Percentiles rank a stretch among this genome's conserved stretches.
Evolutionary conservation across 2,329 filamentous ascomycete genomes (phyloP).

Genomic region (Hyphodiscus sp.): DNA sequence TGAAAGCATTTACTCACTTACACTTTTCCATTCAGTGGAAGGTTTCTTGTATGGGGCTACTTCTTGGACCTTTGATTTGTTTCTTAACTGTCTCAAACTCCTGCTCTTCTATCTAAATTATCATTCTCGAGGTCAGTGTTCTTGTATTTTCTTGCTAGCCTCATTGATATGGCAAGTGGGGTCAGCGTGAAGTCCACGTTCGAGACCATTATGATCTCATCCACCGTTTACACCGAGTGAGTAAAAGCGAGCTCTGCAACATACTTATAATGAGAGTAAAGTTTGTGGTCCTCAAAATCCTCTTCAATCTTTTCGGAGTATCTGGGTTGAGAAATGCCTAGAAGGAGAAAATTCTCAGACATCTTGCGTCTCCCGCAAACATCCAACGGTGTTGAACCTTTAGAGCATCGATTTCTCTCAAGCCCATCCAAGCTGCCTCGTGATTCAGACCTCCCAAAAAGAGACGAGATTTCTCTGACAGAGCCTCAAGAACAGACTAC

Average conservation of each 20-base stretch:
- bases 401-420: background rate
- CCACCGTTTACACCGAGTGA: no score
- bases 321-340: background rate
- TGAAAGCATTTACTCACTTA: background rate
- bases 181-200: background rate
- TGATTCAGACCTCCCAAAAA: background rate
- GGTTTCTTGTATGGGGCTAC: background rate
- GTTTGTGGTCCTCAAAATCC: background rate
- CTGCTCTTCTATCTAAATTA: no score
- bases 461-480: background rate
- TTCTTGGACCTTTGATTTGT: background rate
- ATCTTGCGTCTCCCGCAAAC: background rate
- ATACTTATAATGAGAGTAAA: background rate
- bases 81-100: background rate
- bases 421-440: background rate
- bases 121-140: background rate
- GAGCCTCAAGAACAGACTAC: background rate
- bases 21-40: background rate
- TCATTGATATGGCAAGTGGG: background rate
- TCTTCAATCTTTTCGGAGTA: background rate
- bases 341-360: conserved; percentile 2
- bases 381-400: conserved; percentile 1
- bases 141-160: background rate
- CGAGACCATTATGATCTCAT: background rate
- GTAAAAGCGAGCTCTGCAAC: background rate